These are phyloP conservation scores for Boletus sp. DNA, from an alignment of 1,284 basidiomycete genomes.

Conservation along the genomic window DNA sequence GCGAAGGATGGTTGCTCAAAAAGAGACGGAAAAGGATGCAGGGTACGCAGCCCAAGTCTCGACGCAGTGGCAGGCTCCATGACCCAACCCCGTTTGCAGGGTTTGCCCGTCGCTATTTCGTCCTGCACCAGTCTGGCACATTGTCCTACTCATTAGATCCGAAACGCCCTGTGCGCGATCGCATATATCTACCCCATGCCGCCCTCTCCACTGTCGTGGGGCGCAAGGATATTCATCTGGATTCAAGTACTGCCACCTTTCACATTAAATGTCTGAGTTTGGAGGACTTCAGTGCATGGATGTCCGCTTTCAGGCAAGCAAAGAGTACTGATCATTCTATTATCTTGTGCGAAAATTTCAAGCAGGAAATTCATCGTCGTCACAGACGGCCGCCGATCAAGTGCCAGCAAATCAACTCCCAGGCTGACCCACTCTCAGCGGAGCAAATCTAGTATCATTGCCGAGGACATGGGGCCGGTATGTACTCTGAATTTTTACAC, in stretches of 20 bases:
- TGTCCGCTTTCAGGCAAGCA: slow-evolving; percentile 62
- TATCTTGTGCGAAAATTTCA: slow-evolving; percentile 11
- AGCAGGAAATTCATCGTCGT: slow-evolving; percentile 55
- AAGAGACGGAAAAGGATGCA: slow-evolving; percentile 83
- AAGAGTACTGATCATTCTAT: background rate
- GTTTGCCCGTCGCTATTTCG: slow-evolving; percentile 80
- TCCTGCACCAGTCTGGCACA: slow-evolving; percentile 60
- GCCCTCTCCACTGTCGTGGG: slow-evolving; percentile 69
- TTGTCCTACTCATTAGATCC: slow-evolving; percentile 74
- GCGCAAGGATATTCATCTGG: slow-evolving; percentile 73
- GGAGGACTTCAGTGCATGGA: slow-evolving; percentile 74
- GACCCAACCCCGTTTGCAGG: slow-evolving; percentile 41
- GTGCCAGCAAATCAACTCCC: slow-evolving; percentile 36
- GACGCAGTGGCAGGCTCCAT: slow-evolving; percentile 5
- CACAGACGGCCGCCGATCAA: slow-evolving; percentile 48
- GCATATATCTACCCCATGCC: slow-evolving; percentile 61
- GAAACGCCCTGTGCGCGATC: slow-evolving; percentile 66
- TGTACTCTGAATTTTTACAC: slow-evolving; percentile 26
- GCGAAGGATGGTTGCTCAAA: slow-evolving; percentile 76
- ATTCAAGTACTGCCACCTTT: slow-evolving; percentile 71
- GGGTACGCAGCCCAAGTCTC: slow-evolving; percentile 41
- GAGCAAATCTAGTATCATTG: slow-evolving; percentile 45
- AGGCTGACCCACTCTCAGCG: slow-evolving; percentile 41
- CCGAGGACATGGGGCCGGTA: slow-evolving; percentile 62
- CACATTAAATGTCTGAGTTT: slow-evolving; percentile 70